phyloP scores from a whole-genome alignment of 2,329 filamentous ascomycete species.

The Lojkania enalia region DNA sequence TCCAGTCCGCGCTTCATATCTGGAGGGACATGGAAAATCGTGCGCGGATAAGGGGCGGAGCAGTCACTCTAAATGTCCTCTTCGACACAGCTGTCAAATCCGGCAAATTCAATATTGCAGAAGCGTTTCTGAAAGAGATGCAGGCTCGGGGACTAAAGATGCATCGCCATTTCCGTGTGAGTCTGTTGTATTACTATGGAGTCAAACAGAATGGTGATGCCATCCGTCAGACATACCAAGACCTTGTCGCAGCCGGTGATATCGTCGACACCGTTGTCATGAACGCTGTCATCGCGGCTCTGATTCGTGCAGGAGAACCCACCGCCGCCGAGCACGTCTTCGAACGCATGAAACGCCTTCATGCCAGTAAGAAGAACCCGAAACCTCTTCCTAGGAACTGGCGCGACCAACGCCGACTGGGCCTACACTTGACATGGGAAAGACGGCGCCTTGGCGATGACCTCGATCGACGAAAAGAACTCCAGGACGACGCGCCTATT shows the following conservation, averaged over 20 bases:
- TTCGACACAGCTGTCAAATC: constrained; percentile 87
- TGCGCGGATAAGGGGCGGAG: constrained; percentile 65
- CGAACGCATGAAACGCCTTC: constrained; percentile 73
- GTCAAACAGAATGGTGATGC: constrained; percentile 72
- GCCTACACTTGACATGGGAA: constrained; percentile 53
- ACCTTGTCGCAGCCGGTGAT: constrained; percentile 82
- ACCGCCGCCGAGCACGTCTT: constrained; percentile 80
- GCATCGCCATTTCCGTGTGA: constrained; percentile 80
- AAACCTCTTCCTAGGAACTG: constrained; percentile 34
- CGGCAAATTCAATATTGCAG: constrained; percentile 79
- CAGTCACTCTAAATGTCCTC: constrained; percentile 90
- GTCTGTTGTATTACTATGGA: constrained; percentile 82
- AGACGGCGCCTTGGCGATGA: constrained; percentile 51
- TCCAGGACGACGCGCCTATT: constrained; percentile 69
- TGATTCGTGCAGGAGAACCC: constrained; percentile 76
- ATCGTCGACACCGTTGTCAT: constrained; percentile 85
- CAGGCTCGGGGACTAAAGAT: constrained; percentile 65
- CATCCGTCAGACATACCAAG: constrained; percentile 75
- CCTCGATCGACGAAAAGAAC: constrained; percentile 58
- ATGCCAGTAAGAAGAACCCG: constrained; percentile 43
- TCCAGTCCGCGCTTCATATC: constrained; percentile 71
- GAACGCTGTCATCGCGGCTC: constrained; percentile 81
- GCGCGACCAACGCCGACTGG: constrained; percentile 49
- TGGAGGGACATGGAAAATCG: constrained; percentile 90
- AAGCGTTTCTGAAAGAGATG: constrained; percentile 86